These are phyloP conservation scores for Aspergillus cavernicola DNA, from an alignment of 495 filamentous ascomycete species.

Conservation along the genomic window DNA sequence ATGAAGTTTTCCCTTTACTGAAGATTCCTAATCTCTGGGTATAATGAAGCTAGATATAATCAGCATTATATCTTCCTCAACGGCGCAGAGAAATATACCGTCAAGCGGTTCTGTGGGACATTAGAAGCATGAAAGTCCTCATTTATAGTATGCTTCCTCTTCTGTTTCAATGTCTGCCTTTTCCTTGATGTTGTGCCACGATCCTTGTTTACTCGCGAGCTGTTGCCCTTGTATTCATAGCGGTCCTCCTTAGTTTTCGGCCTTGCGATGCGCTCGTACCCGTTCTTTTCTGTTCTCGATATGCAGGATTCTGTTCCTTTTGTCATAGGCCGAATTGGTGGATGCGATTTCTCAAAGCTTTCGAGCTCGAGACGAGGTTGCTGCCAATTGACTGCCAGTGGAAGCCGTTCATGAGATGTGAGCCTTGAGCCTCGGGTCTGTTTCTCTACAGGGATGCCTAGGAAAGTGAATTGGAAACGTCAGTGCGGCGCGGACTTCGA, in stretches of 20 bases:
- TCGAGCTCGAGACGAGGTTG: not conserved
- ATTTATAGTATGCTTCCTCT: constrained; percentile 49
- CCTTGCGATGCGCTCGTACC: constrained; percentile 56
- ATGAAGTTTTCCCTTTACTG: constrained; percentile 64
- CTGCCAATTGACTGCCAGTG: not conserved
- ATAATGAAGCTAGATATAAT: constrained; percentile 45
- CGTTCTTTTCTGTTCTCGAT: constrained; percentile 5
- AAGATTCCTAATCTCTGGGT: constrained; percentile 58
- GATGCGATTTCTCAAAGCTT: not conserved
- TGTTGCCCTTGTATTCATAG: constrained; percentile 40
- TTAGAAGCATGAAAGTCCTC: constrained; percentile 62
- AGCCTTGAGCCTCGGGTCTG: not conserved
- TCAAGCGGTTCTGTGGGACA: constrained; percentile 59
- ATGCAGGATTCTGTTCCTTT: not conserved
- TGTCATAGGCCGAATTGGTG: not conserved
- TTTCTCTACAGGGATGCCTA: not conserved
- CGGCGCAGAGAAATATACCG: constrained; percentile 41
- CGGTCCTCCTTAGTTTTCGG: constrained; percentile 59
- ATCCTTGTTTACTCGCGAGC: constrained; percentile 17
- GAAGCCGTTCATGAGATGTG: not conserved
- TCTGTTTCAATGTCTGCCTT: constrained; percentile 27
- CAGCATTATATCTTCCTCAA: constrained; percentile 18
- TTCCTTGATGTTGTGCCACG: constrained; percentile 33
- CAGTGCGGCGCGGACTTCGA: no score
- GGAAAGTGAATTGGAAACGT: not conserved